These are phyloP conservation scores for Didymella pinodella DNA, from an alignment of 2,329 filamentous ascomycete genomes.

Conservation along the genomic window DNA sequence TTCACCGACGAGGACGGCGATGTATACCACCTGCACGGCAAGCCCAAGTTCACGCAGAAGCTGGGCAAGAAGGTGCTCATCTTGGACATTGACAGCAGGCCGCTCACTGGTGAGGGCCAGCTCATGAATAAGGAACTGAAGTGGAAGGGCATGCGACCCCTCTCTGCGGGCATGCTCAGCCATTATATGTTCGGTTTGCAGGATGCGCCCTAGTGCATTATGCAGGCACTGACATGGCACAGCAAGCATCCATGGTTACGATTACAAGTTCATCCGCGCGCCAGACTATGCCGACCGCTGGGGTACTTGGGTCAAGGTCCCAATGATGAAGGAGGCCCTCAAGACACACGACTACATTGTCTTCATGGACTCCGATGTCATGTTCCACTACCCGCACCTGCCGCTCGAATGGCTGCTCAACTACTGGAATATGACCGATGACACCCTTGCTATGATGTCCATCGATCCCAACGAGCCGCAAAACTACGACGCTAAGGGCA, in stretches of 20 bases:
- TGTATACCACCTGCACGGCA: slow-evolving; percentile 40
- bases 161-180: slow-evolving; percentile 50
- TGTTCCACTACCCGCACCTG: slow-evolving; percentile 57
- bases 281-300: slow-evolving; percentile 53
- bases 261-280: slow-evolving; percentile 58
- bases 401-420: slow-evolving; percentile 61
- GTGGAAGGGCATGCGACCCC: slow-evolving; percentile 49
- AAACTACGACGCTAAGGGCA: slow-evolving; percentile 54
- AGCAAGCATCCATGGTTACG: slow-evolving; percentile 59
- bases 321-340: slow-evolving; percentile 54
- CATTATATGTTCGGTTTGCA: slow-evolving; percentile 50
- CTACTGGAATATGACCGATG: slow-evolving; percentile 57
- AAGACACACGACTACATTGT: slow-evolving; percentile 55
- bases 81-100: slow-evolving; percentile 50
- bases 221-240: slow-evolving; percentile 25
- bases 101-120: slow-evolving; percentile 45
- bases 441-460: slow-evolving; percentile 58
- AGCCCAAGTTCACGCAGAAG: slow-evolving; percentile 46
- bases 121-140: slow-evolving; percentile 48
- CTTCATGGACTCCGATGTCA: slow-evolving; percentile 61
- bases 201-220: background rate
- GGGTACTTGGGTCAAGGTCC: slow-evolving; percentile 61
- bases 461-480: slow-evolving; percentile 54
- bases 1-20: slow-evolving; percentile 52
- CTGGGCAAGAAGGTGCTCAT: slow-evolving; percentile 50